Conservation (phyloP, 805 yeast species). For the Lipomyces sp. region DNA sequence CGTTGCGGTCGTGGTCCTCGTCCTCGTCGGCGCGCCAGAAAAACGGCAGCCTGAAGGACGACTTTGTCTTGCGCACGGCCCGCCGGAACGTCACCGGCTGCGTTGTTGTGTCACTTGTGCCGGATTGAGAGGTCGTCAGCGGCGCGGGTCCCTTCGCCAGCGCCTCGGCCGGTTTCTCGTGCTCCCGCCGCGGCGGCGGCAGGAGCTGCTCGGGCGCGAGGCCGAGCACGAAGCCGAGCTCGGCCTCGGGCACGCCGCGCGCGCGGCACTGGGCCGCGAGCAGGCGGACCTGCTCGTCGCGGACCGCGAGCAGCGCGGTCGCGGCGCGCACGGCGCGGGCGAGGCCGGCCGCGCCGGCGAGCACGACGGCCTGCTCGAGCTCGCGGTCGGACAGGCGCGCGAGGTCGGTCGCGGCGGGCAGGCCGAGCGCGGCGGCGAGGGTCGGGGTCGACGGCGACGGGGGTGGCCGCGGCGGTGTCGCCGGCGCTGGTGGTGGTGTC, state of each 20-base stretch:
- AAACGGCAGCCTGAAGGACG: conserved; percentile 26
- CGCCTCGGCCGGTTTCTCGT: background rate
- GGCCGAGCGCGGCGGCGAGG: background rate
- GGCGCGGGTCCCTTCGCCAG: too few relatives aligned
- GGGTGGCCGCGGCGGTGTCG: background rate
- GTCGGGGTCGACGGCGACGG: background rate
- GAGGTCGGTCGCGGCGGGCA: background rate
- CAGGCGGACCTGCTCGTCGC: conserved; percentile 2
- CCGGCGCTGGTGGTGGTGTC: too few relatives aligned
- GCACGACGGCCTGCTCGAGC: background rate
- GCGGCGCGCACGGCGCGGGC: background rate
- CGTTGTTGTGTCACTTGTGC: too few relatives aligned
- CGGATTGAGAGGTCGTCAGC: too few relatives aligned
- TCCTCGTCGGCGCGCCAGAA: conserved; percentile 29
- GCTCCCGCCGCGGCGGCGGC: background rate
- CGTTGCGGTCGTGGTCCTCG: conserved; percentile 2
- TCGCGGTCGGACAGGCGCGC: background rate
- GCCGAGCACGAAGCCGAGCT: background rate
- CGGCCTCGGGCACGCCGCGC: background rate
- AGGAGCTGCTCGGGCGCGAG: too few relatives aligned
- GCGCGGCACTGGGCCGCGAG: background rate
- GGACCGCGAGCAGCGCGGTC: background rate
- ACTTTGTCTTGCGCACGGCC: conserved; percentile 2
- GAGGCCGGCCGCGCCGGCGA: background rate
- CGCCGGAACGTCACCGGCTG: background rate